These are phyloP conservation scores for Penicillium ochrochloron DNA, from an alignment of 495 filamentous ascomycete species.

Conservation along the genomic window DNA sequence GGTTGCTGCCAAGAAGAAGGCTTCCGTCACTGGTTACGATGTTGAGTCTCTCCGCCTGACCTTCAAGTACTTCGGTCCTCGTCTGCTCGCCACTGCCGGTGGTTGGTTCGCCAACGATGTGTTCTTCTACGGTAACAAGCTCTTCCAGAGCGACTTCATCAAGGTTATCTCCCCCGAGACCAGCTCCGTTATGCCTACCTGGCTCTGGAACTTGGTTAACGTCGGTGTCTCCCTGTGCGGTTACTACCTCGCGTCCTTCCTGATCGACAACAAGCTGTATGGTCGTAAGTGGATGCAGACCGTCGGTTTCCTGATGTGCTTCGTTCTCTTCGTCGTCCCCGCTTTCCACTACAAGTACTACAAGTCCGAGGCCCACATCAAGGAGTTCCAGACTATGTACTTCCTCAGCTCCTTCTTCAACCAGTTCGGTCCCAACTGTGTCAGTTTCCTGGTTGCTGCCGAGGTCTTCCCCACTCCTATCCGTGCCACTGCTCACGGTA, in stretches of 20 bases:
- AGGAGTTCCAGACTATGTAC: slow-evolving; percentile 88
- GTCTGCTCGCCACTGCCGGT: slow-evolving; percentile 81
- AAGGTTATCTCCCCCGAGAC: slow-evolving; percentile 64
- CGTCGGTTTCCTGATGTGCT: slow-evolving; percentile 82
- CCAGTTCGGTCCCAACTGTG: slow-evolving; percentile 91
- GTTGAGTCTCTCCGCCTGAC: slow-evolving; percentile 74
- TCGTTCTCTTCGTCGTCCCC: slow-evolving; percentile 84
- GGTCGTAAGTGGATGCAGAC: slow-evolving; percentile 93
- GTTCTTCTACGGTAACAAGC: slow-evolving; percentile 98
- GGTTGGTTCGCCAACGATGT: slow-evolving; percentile 92
- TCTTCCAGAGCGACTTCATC: slow-evolving; percentile 91
- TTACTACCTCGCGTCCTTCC: slow-evolving; percentile 79
- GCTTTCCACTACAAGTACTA: slow-evolving; percentile 85
- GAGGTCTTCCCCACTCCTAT: slow-evolving; percentile 91
- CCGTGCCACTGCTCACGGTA: slow-evolving; percentile 87
- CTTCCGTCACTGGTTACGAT: slow-evolving; percentile 86
- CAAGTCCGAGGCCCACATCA: slow-evolving; percentile 63
- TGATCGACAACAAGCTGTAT: slow-evolving; percentile 91
- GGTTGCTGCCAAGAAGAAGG: slow-evolving; percentile 76
- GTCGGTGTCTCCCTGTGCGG: slow-evolving; percentile 78
- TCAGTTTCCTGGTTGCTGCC: slow-evolving; percentile 89
- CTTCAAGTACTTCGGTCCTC: slow-evolving; percentile 77
- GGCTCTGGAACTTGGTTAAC: slow-evolving; percentile 91
- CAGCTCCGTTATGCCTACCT: slow-evolving; percentile 73
- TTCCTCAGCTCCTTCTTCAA: slow-evolving; percentile 94